Conservation (phyloP, 768 basidiomycete species). For the Suillus decipiens region DNA sequence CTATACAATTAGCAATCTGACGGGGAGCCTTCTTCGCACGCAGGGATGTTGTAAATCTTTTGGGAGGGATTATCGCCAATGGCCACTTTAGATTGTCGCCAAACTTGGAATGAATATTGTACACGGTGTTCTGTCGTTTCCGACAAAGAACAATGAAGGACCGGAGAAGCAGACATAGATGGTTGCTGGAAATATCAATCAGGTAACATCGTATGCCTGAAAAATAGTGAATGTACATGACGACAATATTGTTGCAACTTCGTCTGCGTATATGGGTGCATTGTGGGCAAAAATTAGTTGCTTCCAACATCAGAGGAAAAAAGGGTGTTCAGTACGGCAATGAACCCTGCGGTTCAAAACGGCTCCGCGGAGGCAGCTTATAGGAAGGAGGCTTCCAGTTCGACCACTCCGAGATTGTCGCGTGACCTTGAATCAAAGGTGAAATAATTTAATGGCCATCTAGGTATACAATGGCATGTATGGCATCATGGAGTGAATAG, state of each 20-base stretch:
- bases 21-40: background rate
- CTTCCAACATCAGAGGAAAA: constrained; percentile 20
- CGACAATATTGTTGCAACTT: background rate
- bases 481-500: background rate
- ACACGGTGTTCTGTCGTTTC: background rate
- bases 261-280: constrained; percentile 1
- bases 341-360: constrained; percentile 14
- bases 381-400: constrained; percentile 14
- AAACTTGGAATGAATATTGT: background rate
- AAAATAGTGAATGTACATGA: background rate
- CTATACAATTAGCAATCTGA: background rate
- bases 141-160: background rate
- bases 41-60: background rate
- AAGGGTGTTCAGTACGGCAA: constrained; percentile 22
- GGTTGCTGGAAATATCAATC: background rate
- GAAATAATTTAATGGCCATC: background rate
- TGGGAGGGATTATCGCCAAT: background rate
- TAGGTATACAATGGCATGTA: background rate
- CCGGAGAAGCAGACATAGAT: background rate
- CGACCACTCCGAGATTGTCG: constrained; percentile 4
- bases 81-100: background rate
- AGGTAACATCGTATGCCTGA: background rate
- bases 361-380: constrained; percentile 30
- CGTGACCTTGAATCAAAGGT: constrained; percentile 3
- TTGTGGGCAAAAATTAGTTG: constrained; percentile 13